Evolutionary conservation across 768 basidiomycete genomes (phyloP), one percentile per base, ranked within the genome.

Genomic region (Hypholoma sublateritium): DNA sequence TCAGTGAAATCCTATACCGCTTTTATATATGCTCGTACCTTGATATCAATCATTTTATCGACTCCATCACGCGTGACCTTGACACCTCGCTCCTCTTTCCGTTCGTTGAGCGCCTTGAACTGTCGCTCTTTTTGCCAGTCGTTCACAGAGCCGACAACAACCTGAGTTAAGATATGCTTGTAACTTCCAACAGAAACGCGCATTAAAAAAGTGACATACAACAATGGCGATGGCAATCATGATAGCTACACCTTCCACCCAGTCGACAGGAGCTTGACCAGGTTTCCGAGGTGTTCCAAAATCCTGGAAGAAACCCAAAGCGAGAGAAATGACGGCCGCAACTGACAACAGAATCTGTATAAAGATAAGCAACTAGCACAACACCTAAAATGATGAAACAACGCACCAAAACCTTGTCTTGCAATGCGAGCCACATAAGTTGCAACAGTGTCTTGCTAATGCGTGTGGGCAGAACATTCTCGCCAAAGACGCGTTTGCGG

Each of bases 71-170:
- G 86, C 58, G 93, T 87, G 50, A 89, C 87, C 71, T 94, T 94
- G 63, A 94, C 86, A 5, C 81, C 84, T 24, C 97, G 90, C 63
- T 96, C 97, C 55, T 98, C 96, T 72, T 96, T 96, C 73, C 95
- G 90, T 63, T 90, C 91, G 67, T 98, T 98, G 41, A 99, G 82
- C 17, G 77, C 79, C 65, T 88, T 86, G 78, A 99, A 99, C 73
- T 98, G 97, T 1, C 87, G 87, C 71, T 99, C 97, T 72, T 98
- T 98, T 72, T 98, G 95, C 89, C 92, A 99, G 72, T 99, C 97
- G 66, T 98, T 98, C 43, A 98, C 62, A 12, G 95, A 94, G 28
- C 96, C 96, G 55, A 99, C 96, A 42, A 93, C 65, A 56, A 93
- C 88, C 88, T 90, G 58, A 36, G 11, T 8, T 39, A 22, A 39